These are phyloP conservation scores for Pyrenophora teres DNA, from an alignment of 2,329 filamentous ascomycete genomes.

Conservation along the genomic window DNA sequence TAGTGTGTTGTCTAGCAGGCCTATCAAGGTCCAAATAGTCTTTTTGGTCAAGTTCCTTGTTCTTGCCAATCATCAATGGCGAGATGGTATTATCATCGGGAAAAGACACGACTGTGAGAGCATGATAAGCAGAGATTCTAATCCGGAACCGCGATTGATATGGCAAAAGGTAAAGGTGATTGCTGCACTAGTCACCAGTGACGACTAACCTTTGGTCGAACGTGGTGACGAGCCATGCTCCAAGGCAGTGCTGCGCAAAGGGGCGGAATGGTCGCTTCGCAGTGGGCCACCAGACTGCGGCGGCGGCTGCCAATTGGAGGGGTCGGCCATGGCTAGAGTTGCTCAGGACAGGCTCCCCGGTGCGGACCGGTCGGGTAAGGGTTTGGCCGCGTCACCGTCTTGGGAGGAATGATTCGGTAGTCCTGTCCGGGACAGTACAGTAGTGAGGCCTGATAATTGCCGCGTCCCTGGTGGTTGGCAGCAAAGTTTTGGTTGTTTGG, in stretches of 20 bases:
- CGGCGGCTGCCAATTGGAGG: slow-evolving; percentile 32
- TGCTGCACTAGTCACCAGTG: neutral
- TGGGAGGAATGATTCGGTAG: neutral
- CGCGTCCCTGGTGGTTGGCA: slow-evolving; percentile 20
- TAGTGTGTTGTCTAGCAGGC: slow-evolving; percentile 41
- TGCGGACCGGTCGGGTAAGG: slow-evolving; percentile 1
- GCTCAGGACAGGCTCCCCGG: neutral
- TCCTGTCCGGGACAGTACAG: slow-evolving; percentile 1
- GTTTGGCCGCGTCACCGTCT: slow-evolving; percentile 8
- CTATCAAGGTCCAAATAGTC: slow-evolving; percentile 51
- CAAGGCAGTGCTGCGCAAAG: slow-evolving; percentile 19
- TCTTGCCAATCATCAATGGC: slow-evolving; percentile 52
- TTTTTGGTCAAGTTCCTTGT: slow-evolving; percentile 52
- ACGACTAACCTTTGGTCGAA: slow-evolving; percentile 43
- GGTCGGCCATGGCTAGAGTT: slow-evolving; percentile 28
- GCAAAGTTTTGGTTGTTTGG: slow-evolving; percentile 15
- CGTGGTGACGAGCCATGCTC: slow-evolving; percentile 38
- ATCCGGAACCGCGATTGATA: neutral
- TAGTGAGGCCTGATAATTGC: slow-evolving; percentile 14
- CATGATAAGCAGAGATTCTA: slow-evolving; percentile 29
- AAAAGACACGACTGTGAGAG: slow-evolving; percentile 52
- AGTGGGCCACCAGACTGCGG: slow-evolving; percentile 21
- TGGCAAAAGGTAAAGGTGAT: neutral
- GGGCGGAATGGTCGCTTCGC: slow-evolving; percentile 25
- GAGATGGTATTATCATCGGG: slow-evolving; percentile 53